Percentiles rank a stretch among this genome's conserved stretches.
Evolutionary conservation across 352 stramenopile genomes (phyloP).

Genomic region (Phytopythium sindhum): DNA sequence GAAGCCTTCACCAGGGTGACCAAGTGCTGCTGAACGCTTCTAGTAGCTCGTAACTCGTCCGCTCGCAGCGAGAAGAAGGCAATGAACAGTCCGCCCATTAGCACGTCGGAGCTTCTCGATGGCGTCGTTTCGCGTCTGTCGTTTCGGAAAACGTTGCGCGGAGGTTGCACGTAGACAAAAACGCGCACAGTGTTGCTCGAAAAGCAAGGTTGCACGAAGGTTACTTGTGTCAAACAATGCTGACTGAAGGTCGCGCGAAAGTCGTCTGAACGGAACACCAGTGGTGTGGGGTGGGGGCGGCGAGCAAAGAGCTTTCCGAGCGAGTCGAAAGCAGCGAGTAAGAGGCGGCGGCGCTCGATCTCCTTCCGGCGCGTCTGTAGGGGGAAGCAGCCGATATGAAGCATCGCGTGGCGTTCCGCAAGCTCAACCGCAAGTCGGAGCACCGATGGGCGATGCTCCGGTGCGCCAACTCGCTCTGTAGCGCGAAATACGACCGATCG

Average conservation of each 20-base stretch:
- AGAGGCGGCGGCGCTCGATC: conserved; percentile 8
- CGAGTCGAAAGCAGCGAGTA: background rate
- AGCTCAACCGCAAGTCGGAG: conserved; percentile 89
- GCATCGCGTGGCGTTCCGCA: conserved; percentile 83
- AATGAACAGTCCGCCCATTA: background rate
- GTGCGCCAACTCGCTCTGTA: conserved; percentile 29
- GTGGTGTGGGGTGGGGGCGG: conserved; percentile 7
- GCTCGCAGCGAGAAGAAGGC: background rate
- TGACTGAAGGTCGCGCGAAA: conserved; percentile 6
- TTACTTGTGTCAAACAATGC: background rate
- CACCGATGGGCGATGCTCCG: conserved; percentile 97
- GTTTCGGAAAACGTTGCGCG: background rate
- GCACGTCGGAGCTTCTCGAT: background rate
- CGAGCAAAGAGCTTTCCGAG: conserved; percentile 10
- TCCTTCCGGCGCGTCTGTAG: background rate
- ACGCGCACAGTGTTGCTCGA: background rate
- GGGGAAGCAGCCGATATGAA: conserved; percentile 47
- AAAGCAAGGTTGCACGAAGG: background rate
- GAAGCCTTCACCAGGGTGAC: too few relatives aligned
- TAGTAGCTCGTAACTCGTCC: background rate
- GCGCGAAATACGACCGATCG: conserved; percentile 5
- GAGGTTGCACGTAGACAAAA: background rate
- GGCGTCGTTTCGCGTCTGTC: conserved; percentile 1
- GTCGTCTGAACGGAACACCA: conserved; percentile 5
- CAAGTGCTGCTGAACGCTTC: background rate